phyloP scores from a whole-genome alignment of 768 basidiomycete genomes.

The Suillus placidus region DNA sequence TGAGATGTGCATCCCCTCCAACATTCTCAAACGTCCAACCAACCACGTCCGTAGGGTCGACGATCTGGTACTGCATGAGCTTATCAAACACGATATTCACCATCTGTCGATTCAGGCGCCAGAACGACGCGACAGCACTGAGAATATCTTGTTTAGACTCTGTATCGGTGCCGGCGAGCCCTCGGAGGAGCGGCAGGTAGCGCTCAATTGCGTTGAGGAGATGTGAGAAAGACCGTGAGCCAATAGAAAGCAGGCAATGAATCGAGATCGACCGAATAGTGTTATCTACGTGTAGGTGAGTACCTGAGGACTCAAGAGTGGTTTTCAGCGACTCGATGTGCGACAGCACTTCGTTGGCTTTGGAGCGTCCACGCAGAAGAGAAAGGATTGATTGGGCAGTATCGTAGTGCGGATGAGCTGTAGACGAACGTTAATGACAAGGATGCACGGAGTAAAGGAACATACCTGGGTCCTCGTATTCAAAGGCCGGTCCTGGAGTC shows the following conservation, averaged over 20 bases:
- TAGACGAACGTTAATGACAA: not conserved
- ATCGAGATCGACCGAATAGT: conserved; percentile 77
- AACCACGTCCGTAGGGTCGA: conserved; percentile 92
- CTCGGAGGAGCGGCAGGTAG: conserved; percentile 77
- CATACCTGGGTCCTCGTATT: conserved; percentile 81
- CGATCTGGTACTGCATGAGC: conserved; percentile 96
- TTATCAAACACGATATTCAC: conserved; percentile 94
- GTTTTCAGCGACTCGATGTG: conserved; percentile 73
- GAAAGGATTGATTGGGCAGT: conserved; percentile 76
- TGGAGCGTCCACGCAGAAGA: conserved; percentile 80
- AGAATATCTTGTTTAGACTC: conserved; percentile 76
- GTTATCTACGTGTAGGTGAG: conserved; percentile 59
- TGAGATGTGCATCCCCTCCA: conserved; percentile 42
- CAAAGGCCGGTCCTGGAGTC: conserved; percentile 78
- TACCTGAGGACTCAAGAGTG: conserved; percentile 60
- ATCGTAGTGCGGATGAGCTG: conserved; percentile 80
- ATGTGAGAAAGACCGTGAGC: conserved; percentile 95
- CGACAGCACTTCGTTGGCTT: conserved; percentile 76
- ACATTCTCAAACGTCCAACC: conserved; percentile 76
- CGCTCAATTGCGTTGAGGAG: conserved; percentile 97
- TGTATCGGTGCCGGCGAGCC: conserved; percentile 52
- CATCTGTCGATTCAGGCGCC: conserved; percentile 86
- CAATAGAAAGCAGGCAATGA: conserved; percentile 89
- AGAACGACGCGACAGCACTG: conserved; percentile 72
- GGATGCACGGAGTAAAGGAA: conserved; percentile 7